Evolutionary conservation across 163 green algal species (phyloP), one percentile per base, ranked within the genome.

Genomic region (Chlorella variabilis): DNA sequence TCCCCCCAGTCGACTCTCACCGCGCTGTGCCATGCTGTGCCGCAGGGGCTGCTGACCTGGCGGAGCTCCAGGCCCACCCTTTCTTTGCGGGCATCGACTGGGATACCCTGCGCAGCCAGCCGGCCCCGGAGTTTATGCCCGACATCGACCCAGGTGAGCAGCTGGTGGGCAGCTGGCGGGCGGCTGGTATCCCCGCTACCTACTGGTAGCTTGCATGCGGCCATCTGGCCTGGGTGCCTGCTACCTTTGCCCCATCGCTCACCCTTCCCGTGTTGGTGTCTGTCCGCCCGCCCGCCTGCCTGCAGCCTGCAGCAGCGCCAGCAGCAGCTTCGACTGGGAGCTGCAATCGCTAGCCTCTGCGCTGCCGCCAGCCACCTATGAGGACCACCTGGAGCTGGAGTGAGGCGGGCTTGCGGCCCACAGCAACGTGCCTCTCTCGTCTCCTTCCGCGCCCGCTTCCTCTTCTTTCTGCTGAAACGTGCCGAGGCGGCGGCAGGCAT

Each of bases 1-100:
- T n/a, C n/a, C n/a, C n/a, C n/a, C n/a, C n/a, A n/a, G n/a, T n/a
- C n/a, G n/a, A n/a, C n/a, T n/a, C 15, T 54, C 45, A 33, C 8
- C 54, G 54, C 54, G 8, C 5, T 63, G 18, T 63, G 54, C 54
- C 54, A 63, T 63, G 54, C 23, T 63, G 54, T 63, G 29, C 21
- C 41, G 67, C 74, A 80, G 82, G 92, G 18, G 85, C 90, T 0
- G 23, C 56, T 3, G 89, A 91, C 82, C 48, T 96, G 27, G 76
- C 65, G 9, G 82, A 87, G 63, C 68, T 91, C 29, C 83, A 93
- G 87, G 75, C 61, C 0, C 96, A 99, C 85, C 83, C 94, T 9
- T 98, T 98, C 85, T 99, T 98, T 83, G 80, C 63, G 7, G 93
- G 93, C 13, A 48, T 98, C 2, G 77, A 93, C 58, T 98, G 95